A percentile compares a stretch with the other conserved stretches of the same genome.
Conservation (phyloP, 2,329 filamentous ascomycete species). For the Bertia moriformis region DNA sequence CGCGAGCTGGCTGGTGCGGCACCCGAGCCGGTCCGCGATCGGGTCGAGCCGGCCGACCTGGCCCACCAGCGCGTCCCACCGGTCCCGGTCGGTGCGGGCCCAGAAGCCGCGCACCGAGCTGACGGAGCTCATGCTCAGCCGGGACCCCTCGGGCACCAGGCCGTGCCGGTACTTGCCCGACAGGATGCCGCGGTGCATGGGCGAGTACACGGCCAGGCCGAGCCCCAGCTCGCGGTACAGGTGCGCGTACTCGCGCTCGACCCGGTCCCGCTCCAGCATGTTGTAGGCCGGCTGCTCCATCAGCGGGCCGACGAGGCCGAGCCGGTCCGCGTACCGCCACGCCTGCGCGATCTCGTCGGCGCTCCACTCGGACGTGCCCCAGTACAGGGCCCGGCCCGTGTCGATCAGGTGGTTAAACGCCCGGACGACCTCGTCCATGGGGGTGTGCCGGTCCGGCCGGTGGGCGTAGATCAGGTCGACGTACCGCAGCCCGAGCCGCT, state of each 20-base stretch:
- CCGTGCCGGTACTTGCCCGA: conserved; percentile 56
- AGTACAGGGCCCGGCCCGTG: conserved; percentile 55
- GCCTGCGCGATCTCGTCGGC: conserved; percentile 52
- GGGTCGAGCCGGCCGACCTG: conserved; percentile 44
- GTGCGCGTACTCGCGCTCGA: conserved; percentile 47
- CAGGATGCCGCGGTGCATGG: conserved; percentile 43
- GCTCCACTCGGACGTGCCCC: conserved; percentile 56
- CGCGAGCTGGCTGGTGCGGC: conserved; percentile 39
- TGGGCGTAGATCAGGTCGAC: conserved; percentile 59
- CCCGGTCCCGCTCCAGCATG: conserved; percentile 42
- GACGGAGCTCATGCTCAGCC: conserved; percentile 38
- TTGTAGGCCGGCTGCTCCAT: conserved; percentile 58
- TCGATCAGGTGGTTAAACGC: conserved; percentile 59
- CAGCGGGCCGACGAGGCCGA: conserved; percentile 45
- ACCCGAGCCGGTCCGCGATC: conserved; percentile 49
- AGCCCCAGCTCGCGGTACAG: conserved; percentile 44
- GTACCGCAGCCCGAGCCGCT: conserved; percentile 40
- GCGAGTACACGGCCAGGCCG: conserved; percentile 49
- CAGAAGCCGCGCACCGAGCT: conserved; percentile 38
- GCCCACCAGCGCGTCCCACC: conserved; percentile 39
- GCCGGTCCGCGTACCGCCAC: conserved; percentile 41
- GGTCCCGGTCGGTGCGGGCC: conserved; percentile 32
- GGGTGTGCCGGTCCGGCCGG: conserved; percentile 50
- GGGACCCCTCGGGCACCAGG: conserved; percentile 42
- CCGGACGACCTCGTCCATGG: conserved; percentile 57